Evolutionary conservation across 352 stramenopile species (phyloP).

Genomic region (Stephanocyclus meneghinianus): DNA sequence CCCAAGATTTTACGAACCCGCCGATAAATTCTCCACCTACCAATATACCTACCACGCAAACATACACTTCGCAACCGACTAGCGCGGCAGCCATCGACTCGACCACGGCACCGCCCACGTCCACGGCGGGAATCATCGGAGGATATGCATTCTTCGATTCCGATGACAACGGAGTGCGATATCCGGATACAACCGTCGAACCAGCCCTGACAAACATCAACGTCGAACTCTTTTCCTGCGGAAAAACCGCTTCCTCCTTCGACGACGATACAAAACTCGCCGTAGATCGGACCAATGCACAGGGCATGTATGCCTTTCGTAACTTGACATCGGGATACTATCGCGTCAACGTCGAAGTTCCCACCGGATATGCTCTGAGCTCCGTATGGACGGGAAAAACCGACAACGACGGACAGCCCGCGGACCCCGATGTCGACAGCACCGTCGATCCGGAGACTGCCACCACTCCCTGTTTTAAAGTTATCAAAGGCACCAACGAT

Average conservation of each 20-base stretch:
- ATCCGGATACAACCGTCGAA: conserved; percentile 28
- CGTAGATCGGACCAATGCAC: conserved; percentile 22
- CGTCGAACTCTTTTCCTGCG: conserved; percentile 39
- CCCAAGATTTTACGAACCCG: neutral
- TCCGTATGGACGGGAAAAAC: conserved; percentile 24
- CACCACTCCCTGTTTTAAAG: conserved; percentile 29
- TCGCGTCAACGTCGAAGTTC: conserved; percentile 17
- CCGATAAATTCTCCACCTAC: neutral
- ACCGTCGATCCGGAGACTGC: conserved; percentile 31
- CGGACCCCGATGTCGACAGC: conserved; percentile 13
- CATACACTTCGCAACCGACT: neutral
- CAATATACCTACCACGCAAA: conserved; percentile 1
- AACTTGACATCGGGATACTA: conserved; percentile 43
- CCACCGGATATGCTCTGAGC: conserved; percentile 22
- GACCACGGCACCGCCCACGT: neutral
- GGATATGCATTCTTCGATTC: conserved; percentile 40
- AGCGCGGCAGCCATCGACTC: neutral
- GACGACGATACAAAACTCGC: conserved; percentile 26
- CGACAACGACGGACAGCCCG: neutral
- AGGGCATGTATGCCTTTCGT: conserved; percentile 43
- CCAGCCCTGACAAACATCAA: conserved; percentile 27
- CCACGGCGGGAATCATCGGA: conserved; percentile 16
- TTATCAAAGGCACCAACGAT: conserved; percentile 27
- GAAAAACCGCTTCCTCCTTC: conserved; percentile 1
- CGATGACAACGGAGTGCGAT: conserved; percentile 36